These are phyloP conservation scores for Hansenula sp. DNA, from an alignment of 1,139 yeast genomes.

Conservation along the genomic window DNA sequence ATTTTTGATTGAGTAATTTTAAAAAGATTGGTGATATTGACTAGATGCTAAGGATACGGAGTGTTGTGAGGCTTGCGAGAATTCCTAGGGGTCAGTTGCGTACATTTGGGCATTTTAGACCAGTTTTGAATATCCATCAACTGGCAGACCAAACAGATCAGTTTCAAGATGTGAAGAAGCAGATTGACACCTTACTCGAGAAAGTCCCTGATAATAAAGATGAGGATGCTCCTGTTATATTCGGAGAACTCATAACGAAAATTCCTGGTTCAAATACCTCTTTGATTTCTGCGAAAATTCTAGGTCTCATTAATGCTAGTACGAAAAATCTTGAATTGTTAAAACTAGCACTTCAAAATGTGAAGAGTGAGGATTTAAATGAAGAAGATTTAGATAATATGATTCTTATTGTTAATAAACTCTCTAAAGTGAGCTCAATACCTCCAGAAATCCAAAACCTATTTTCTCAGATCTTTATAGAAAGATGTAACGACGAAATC, in stretches of 20 bases:
- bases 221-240: not conserved
- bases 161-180: not conserved
- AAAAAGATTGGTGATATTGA: too few relatives aligned
- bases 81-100: too few relatives aligned
- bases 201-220: not conserved
- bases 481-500: not conserved
- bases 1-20: too few relatives aligned
- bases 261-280: not conserved
- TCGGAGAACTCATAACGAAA: not conserved
- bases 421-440: not conserved
- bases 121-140: too few relatives aligned
- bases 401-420: not conserved
- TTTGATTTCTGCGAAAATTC: not conserved
- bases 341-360: not conserved
- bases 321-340: slow-evolving; percentile 1
- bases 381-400: not conserved
- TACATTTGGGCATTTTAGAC: too few relatives aligned
- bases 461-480: slow-evolving; percentile 1
- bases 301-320: not conserved
- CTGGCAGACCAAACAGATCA: too few relatives aligned
- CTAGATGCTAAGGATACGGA: not conserved
- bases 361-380: slow-evolving; percentile 1
- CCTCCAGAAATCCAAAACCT: not conserved
- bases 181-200: not conserved
- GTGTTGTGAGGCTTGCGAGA: too few relatives aligned